Base-by-base conservation (phyloP, 2,329 filamentous ascomycete genomes). In the Lojkania enalia region DNA sequence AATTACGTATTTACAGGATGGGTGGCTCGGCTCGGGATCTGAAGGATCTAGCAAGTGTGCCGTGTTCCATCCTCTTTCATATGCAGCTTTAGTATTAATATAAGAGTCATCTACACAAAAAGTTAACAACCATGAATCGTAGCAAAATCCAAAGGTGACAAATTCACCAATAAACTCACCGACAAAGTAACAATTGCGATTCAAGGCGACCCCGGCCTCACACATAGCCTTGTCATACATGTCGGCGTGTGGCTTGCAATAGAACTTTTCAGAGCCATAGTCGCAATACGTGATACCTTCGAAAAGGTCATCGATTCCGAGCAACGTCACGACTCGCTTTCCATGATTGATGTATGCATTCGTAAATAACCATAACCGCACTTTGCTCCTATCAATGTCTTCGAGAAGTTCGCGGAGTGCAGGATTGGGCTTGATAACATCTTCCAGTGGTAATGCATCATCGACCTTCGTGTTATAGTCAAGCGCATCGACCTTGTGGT, bases 281-380 rank as follows among this genome's bases (percentile, higher is more conserved):
- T 99, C 89, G 66, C 95, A 99, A 69, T 84, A 99, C 0, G 94
- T 99, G 49, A 97, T 83, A 5, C 94, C 94, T 52, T 97, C 92
- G 64, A 99, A 99, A 19, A 92, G 74, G 65, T 96, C 89, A 1
- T 95, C 90, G 18, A 99, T 77, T 2, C 81, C 85, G 2, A 99
- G 77, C 15, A 99, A 74, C 48, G 79, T 83, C 11, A 96, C 83
- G 0, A 99, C 94, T 31, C 90, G 76, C 62, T 82, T 85, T 21
- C 84, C 94, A 63, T 99, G 94, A 23, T 79, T 97, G 53, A 95
- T 76, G 62, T 99, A 96, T 16, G 95, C 94, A 64, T 99, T 99
- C 2, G 95, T 99, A 61, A 99, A 86, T 2, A 99, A 82, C 94
- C 95, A 99, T 20, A 90, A 75, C 52, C 84, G 90, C 52, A 96